phyloP scores from a whole-genome alignment of 768 basidiomycete species.

The Boletus bicolor region DNA sequence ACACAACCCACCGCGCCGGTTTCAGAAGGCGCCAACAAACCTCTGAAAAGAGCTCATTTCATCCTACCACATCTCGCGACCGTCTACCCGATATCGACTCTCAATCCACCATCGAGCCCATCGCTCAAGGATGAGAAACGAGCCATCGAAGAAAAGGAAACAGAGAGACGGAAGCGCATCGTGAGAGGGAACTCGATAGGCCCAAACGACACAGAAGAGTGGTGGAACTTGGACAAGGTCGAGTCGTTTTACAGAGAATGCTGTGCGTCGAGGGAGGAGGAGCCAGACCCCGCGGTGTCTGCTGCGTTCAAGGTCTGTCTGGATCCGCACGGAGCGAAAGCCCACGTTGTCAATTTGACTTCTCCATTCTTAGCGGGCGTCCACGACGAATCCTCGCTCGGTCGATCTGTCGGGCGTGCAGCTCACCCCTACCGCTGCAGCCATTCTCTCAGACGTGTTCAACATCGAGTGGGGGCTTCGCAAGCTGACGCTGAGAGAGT shows the following conservation, averaged over 20 bases:
- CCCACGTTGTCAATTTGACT: neutral
- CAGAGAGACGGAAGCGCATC: conserved; percentile 62
- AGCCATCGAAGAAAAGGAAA: conserved; percentile 73
- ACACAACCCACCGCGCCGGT: conserved; percentile 38
- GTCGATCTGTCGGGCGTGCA: conserved; percentile 81
- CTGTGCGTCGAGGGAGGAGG: conserved; percentile 73
- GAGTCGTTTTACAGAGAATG: conserved; percentile 86
- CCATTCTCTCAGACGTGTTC: conserved; percentile 87
- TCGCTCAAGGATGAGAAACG: conserved; percentile 78
- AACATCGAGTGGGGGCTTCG: conserved; percentile 90
- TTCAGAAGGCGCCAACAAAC: conserved; percentile 48
- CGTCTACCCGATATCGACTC: conserved; percentile 85
- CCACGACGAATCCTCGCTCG: conserved; percentile 56
- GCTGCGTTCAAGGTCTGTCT: conserved; percentile 62
- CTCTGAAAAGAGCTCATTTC: conserved; percentile 87
- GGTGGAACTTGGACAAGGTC: conserved; percentile 86
- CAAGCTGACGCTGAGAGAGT: conserved; percentile 82
- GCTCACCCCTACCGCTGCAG: conserved; percentile 64
- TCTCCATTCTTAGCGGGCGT: conserved; percentile 41
- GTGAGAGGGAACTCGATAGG: conserved; percentile 52
- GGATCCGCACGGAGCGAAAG: neutral
- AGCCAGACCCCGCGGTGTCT: conserved; percentile 61
- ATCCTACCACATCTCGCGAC: conserved; percentile 83
- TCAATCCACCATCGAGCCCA: conserved; percentile 80
- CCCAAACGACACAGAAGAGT: conserved; percentile 46